phyloP scores from a whole-genome alignment of 176 grass and related monocot genomes.

The Cocos nucifera region DNA sequence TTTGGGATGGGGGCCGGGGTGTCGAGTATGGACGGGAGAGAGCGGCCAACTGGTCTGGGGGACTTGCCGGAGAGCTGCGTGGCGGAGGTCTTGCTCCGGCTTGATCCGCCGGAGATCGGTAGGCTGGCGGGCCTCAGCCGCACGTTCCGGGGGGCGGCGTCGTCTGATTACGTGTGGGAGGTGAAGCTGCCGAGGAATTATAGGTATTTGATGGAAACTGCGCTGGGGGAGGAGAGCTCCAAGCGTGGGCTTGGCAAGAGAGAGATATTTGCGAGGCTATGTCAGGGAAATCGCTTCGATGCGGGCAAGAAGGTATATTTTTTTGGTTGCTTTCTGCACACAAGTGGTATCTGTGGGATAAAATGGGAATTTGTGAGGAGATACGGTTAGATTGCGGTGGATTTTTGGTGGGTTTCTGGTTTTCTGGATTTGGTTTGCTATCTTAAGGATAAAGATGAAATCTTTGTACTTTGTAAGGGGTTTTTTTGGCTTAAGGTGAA shows the following conservation, averaged over 20 bases:
- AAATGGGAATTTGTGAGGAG: not conserved
- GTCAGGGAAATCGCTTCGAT: constrained; percentile 49
- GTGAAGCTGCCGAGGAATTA: constrained; percentile 88
- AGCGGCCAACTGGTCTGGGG: constrained; percentile 34
- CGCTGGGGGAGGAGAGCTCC: constrained; percentile 6
- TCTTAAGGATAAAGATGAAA: too few species aligned
- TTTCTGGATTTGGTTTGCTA: too few species aligned
- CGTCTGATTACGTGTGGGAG: constrained; percentile 69
- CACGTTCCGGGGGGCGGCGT: constrained; percentile 62
- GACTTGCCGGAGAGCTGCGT: constrained; percentile 80
- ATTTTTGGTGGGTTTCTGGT: too few species aligned
- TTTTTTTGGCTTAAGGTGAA: too few species aligned
- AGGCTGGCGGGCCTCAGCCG: constrained; percentile 61
- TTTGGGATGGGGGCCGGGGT: constrained; percentile 40
- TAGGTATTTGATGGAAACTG: constrained; percentile 40
- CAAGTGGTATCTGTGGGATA: constrained; percentile 2
- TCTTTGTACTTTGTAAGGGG: too few species aligned
- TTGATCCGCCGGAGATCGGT: constrained; percentile 76
- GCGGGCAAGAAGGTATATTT: constrained; percentile 52
- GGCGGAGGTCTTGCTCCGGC: constrained; percentile 80
- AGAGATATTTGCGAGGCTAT: constrained; percentile 68
- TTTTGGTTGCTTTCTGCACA: not conserved
- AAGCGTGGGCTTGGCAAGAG: constrained; percentile 48
- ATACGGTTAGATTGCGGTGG: too few species aligned
- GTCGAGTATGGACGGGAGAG: constrained; percentile 15